phyloP scores from a whole-genome alignment of 345 rosid species.

The Hirschfeldia incana region DNA sequence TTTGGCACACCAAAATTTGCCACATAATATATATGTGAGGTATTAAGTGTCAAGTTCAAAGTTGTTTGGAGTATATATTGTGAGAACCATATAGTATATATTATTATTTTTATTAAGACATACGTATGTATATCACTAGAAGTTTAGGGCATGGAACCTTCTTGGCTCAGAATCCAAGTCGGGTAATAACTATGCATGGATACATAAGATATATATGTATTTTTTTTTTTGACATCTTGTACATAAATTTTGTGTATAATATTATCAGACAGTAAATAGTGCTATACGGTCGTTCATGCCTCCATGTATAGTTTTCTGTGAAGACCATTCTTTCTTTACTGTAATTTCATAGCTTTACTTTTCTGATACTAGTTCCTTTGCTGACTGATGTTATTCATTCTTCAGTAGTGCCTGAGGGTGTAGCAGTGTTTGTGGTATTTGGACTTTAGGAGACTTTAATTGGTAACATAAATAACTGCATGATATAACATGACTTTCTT shows the following conservation, averaged over 20 bases:
- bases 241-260: neutral
- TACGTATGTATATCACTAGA: neutral
- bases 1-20: neutral
- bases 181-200: neutral
- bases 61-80: no score
- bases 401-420: neutral
- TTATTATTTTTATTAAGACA: no score
- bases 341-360: conserved; percentile 37
- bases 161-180: neutral
- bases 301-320: conserved; percentile 24
- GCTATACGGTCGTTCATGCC: neutral
- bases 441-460: neutral
- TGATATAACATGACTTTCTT: neutral
- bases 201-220: neutral
- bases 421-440: neutral
- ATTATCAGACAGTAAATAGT: neutral
- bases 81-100: neutral
- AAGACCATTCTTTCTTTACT: conserved; percentile 36
- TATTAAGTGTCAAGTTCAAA: no score
- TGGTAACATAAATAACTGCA: neutral
- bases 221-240: neutral
- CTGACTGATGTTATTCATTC: neutral
- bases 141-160: neutral
- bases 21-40: no score
- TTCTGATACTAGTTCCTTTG: conserved; percentile 5